These are phyloP conservation scores for Hura crepitans DNA, from an alignment of 441 rosid species.

Conservation along the genomic window DNA sequence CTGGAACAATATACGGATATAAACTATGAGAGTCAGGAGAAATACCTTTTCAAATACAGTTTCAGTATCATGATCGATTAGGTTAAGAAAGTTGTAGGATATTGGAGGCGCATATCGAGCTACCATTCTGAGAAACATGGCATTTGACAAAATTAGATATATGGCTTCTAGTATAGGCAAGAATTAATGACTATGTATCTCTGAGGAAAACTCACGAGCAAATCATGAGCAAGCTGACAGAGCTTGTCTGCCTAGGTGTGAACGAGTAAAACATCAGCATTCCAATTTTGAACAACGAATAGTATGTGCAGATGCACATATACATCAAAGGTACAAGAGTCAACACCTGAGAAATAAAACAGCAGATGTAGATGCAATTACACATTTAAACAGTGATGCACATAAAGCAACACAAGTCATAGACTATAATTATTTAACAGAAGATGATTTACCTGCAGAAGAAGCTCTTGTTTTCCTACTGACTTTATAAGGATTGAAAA, in stretches of 20 bases:
- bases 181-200: constrained; percentile 12
- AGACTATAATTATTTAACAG: constrained; percentile 2
- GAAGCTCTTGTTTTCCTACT: constrained; percentile 68
- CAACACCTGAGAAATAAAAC: constrained; percentile 56
- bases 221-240: constrained; percentile 96
- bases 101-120: constrained; percentile 97
- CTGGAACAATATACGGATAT: neutral
- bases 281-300: constrained; percentile 88
- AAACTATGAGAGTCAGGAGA: constrained; percentile 12
- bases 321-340: constrained; percentile 94
- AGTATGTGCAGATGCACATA: constrained; percentile 97
- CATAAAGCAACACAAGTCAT: neutral
- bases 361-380: constrained; percentile 11
- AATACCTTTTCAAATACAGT: constrained; percentile 89
- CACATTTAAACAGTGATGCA: neutral
- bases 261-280: constrained; percentile 98
- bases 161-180: neutral
- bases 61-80: constrained; percentile 55
- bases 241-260: constrained; percentile 92
- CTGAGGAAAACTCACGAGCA: constrained; percentile 71
- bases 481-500: constrained; percentile 84
- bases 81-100: constrained; percentile 93
- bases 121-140: constrained; percentile 64
- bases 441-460: constrained; percentile 63
- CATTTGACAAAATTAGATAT: constrained; percentile 22